Evolutionary conservation across 371 early-diverging fungal species (phyloP), one percentile per base, ranked within the genome.

Genomic region (Mucor piriformis): DNA sequence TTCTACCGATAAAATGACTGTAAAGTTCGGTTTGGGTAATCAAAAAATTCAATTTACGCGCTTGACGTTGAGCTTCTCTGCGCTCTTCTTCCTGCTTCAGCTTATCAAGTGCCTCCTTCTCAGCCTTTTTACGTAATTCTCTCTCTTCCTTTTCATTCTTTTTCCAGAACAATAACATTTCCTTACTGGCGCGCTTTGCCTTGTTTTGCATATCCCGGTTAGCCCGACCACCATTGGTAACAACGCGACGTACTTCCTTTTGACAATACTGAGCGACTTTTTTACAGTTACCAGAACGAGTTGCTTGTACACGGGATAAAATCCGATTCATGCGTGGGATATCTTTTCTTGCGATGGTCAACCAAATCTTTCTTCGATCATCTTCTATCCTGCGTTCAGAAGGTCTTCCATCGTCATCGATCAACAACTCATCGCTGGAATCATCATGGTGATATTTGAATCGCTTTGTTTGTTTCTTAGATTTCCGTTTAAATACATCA

Each of bases 21-120:
- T 95, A 99, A 2, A 98, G 81, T 67, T 99, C 98, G 5, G 98
- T 98, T 72, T 99, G 98, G 0, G 92, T 93, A 55, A 98, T 91
- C 59, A 99, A 83, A 69, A 97, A 98, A 70, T 97, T 93, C 50
- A 99, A 88, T 73, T 99, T 99, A 61, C 94, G 87, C 5, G 90
- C 91, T 71, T 98, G 97, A 54, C 97, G 83, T 46, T 87, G 80
- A 12, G 88, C 89, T 74, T 99, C 98, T 48, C 95, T 87, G 35
- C 84, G 79, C 67, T 97, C 97, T 72, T 95, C 95, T 66, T 97
- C 95, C 27, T 85, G 86, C 47, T 88, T 83, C 54, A 85, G 74
- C 42, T 85, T 82, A 63, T 97, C 96, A 23, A 91, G 66, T 3
- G 93, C 93, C 72, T 94, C 95, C 62, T 88, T 91, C 68, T 96